These are phyloP conservation scores for Inga laurina DNA, from an alignment of 306 rosid species.

Conservation along the genomic window DNA sequence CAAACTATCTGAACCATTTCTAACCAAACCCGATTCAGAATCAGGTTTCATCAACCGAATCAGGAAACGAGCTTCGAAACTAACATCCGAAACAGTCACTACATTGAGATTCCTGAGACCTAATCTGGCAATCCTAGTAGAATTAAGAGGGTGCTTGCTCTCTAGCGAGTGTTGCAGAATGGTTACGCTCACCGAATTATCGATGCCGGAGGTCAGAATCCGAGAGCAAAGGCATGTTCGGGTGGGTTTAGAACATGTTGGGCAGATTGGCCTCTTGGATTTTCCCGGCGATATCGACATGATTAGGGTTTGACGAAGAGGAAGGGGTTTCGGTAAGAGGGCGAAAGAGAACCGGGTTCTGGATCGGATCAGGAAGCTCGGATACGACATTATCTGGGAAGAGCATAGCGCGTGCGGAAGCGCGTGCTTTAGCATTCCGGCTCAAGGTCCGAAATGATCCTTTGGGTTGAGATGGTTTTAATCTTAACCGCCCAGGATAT, in stretches of 20 bases:
- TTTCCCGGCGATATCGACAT: constrained; percentile 47
- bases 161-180: constrained; percentile 80
- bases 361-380: not conserved
- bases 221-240: constrained; percentile 78
- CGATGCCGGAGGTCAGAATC: constrained; percentile 46
- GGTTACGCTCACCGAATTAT: constrained; percentile 66
- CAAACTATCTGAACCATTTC: constrained; percentile 4
- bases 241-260: constrained; percentile 72
- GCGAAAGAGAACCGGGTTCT: constrained; percentile 3
- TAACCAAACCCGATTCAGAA: constrained; percentile 18
- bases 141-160: constrained; percentile 82
- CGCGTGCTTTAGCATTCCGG: not conserved
- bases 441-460: not conserved
- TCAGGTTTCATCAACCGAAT: constrained; percentile 41
- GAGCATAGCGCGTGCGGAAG: not conserved
- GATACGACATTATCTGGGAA: not conserved
- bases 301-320: constrained; percentile 27
- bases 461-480: not conserved
- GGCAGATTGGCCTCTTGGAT: constrained; percentile 71
- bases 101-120: constrained; percentile 69
- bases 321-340: constrained; percentile 16
- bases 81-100: constrained; percentile 73
- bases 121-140: constrained; percentile 72
- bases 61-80: constrained; percentile 49
- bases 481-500: not conserved